Conservation (phyloP, 768 basidiomycete genomes). For the Trametes coccinea region DNA sequence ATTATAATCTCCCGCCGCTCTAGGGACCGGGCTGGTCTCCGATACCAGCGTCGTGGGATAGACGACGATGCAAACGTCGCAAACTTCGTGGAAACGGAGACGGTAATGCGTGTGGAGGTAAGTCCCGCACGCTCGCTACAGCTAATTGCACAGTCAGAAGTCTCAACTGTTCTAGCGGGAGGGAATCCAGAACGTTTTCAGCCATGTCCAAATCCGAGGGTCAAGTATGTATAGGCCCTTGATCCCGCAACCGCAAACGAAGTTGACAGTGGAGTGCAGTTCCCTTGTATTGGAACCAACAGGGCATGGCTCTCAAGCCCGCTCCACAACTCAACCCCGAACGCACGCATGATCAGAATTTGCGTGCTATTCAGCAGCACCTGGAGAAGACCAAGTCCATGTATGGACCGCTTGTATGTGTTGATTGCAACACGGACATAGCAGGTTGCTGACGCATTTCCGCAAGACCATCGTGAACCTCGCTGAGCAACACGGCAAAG, state of each 20-base stretch:
- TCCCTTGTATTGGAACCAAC: slow-evolving; percentile 91
- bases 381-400: slow-evolving; percentile 60
- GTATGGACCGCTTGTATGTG: slow-evolving; percentile 79
- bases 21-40: slow-evolving; percentile 84
- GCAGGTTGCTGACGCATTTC: neutral
- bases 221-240: slow-evolving; percentile 59
- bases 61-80: slow-evolving; percentile 93
- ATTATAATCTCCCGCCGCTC: slow-evolving; percentile 84
- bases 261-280: slow-evolving; percentile 46
- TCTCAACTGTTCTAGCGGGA: slow-evolving; percentile 54
- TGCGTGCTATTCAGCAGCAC: slow-evolving; percentile 71
- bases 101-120: slow-evolving; percentile 81
- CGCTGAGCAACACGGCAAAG: slow-evolving; percentile 89
- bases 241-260: neutral
- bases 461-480: slow-evolving; percentile 80
- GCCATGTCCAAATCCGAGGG: slow-evolving; percentile 88
- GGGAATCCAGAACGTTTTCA: slow-evolving; percentile 73
- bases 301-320: slow-evolving; percentile 84
- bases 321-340: slow-evolving; percentile 77
- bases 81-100: slow-evolving; percentile 96
- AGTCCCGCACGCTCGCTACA: slow-evolving; percentile 18
- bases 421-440: no score
- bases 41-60: slow-evolving; percentile 93
- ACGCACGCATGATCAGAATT: slow-evolving; percentile 69
- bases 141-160: no score